These are phyloP conservation scores for Herpetomonas samuelpessoai DNA, from an alignment of 208 protist genomes.

Conservation along the genomic window DNA sequence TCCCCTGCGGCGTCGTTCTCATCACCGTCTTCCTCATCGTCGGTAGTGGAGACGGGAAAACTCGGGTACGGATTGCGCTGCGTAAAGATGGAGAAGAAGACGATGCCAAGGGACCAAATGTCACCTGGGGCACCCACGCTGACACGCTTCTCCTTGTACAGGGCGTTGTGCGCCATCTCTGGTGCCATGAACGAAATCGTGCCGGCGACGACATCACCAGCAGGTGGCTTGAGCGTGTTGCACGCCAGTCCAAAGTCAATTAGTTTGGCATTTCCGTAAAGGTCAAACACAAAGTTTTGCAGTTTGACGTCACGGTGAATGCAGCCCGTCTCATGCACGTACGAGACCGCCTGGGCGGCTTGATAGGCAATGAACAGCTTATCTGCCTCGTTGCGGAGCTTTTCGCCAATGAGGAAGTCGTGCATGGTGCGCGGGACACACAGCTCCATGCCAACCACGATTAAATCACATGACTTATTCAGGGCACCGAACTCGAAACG, in stretches of 20 bases:
- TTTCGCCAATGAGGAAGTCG: conserved; percentile 76
- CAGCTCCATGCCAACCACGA: conserved; percentile 89
- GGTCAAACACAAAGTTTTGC: conserved; percentile 91
- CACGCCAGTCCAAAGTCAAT: conserved; percentile 91
- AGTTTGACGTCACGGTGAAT: conserved; percentile 92
- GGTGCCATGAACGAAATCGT: conserved; percentile 92
- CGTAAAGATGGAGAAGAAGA: conserved; percentile 89
- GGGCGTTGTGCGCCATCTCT: conserved; percentile 90
- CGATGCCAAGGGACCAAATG: conserved; percentile 88
- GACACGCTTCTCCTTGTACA: conserved; percentile 71
- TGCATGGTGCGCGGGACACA: conserved; percentile 86
- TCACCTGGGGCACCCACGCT: conserved; percentile 82
- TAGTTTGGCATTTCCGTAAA: conserved; percentile 84
- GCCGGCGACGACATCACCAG: conserved; percentile 86
- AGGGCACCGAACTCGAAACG: conserved; percentile 90
- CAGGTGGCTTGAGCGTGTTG: conserved; percentile 57
- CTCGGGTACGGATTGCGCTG: conserved; percentile 79
- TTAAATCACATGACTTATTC: conserved; percentile 66
- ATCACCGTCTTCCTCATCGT: conserved; percentile 6
- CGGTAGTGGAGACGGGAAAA: neutral
- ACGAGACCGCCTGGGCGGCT: conserved; percentile 79
- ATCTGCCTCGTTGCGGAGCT: conserved; percentile 77
- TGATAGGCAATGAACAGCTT: conserved; percentile 92
- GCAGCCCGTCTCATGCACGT: conserved; percentile 86
- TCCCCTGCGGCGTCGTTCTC: neutral